Percentiles rank a stretch among this genome's conserved stretches.
These are phyloP conservation scores for Sporothrix euskadiensis DNA, from an alignment of 2,329 filamentous ascomycete genomes.

Conservation along the genomic window DNA sequence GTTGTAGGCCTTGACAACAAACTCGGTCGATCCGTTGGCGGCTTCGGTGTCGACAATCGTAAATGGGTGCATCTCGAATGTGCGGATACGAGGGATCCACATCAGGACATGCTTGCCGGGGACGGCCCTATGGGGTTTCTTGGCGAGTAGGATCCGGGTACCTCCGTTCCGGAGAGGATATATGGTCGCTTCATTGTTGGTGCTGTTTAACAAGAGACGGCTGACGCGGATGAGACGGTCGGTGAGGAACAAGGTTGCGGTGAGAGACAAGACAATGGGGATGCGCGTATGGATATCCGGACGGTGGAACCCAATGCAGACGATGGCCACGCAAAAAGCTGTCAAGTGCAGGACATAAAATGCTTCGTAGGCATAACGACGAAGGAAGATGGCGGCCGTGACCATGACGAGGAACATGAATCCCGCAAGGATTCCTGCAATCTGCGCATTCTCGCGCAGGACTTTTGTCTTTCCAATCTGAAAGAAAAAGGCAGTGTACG, in stretches of 20 bases:
- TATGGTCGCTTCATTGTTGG: conserved; percentile 55
- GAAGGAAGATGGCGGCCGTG: conserved; percentile 47
- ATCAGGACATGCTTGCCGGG: conserved; percentile 65
- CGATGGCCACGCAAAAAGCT: conserved; percentile 51
- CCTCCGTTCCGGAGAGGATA: conserved; percentile 55
- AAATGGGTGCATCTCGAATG: conserved; percentile 63
- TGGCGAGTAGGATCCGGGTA: conserved; percentile 56
- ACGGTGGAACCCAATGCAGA: conserved; percentile 54
- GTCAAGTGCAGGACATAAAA: conserved; percentile 57
- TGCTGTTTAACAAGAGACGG: conserved; percentile 48
- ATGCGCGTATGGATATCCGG: conserved; percentile 48
- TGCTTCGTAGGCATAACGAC: conserved; percentile 54
- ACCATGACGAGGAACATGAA: conserved; percentile 49
- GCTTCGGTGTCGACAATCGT: conserved; percentile 53
- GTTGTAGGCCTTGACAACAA: conserved; percentile 59
- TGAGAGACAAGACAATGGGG: conserved; percentile 46
- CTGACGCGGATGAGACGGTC: conserved; percentile 53
- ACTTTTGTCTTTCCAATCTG: conserved; percentile 35
- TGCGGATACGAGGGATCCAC: conserved; percentile 61
- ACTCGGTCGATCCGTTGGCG: conserved; percentile 51
- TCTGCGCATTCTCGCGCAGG: conserved; percentile 44
- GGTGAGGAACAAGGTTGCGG: conserved; percentile 50
- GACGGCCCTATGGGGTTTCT: conserved; percentile 48
- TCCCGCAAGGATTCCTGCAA: conserved; percentile 53
- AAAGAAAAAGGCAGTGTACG: conserved; percentile 48